Percentiles rank a stretch among this genome's conserved stretches.
phyloP scores from a whole-genome alignment of 1,139 yeast species.

The Hansenula sp. region DNA sequence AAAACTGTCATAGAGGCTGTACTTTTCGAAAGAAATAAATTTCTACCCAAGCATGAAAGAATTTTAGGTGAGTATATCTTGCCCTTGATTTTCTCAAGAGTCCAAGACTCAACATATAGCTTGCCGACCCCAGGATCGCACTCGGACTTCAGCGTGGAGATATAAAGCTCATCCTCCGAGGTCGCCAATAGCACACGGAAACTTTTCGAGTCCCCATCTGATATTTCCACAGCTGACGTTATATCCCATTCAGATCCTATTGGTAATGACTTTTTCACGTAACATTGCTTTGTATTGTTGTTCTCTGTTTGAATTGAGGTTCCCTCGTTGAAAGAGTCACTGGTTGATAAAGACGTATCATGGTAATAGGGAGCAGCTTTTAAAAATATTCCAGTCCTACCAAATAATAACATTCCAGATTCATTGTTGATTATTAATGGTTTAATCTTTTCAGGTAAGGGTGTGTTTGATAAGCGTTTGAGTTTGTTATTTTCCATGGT shows the following conservation, averaged over 20 bases:
- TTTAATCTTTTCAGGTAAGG: slow-evolving; percentile 7
- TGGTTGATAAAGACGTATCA: background rate
- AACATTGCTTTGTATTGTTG: background rate
- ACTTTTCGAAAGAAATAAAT: background rate
- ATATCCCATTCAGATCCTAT: slow-evolving; percentile 6
- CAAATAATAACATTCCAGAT: slow-evolving; percentile 13
- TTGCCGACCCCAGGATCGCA: slow-evolving; percentile 1
- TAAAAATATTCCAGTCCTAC: slow-evolving; percentile 11
- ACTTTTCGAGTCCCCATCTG: background rate
- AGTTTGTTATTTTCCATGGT: background rate
- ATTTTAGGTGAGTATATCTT: background rate
- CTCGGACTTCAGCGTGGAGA: slow-evolving; percentile 7
- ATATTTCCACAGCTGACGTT: slow-evolving; percentile 9
- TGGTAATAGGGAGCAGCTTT: slow-evolving; percentile 1
- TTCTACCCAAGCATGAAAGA: background rate
- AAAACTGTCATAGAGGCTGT: background rate
- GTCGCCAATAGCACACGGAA: slow-evolving; percentile 9
- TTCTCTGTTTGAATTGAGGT: background rate
- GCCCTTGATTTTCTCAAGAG: background rate
- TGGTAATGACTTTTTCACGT: slow-evolving; percentile 1
- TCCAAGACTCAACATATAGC: background rate
- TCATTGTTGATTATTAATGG: slow-evolving; percentile 5
- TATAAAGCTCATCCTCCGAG: slow-evolving; percentile 7
- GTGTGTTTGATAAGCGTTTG: background rate
- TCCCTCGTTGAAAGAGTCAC: background rate